Evolutionary conservation across 257 asterid species (phyloP).

Genomic region (Solanum medicagineum): DNA sequence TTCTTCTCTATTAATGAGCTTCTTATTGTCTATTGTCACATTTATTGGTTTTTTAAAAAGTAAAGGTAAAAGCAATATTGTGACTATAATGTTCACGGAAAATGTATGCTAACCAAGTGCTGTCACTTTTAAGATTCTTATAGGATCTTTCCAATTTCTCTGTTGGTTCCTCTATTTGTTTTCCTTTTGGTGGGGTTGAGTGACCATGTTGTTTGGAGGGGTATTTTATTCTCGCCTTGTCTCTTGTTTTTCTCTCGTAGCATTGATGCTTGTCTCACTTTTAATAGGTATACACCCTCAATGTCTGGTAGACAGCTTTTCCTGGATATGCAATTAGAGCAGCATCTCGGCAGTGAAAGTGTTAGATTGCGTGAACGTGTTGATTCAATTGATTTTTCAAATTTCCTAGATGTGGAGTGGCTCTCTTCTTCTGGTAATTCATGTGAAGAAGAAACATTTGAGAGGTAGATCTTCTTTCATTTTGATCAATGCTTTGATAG

Average conservation of each 20-base stretch:
- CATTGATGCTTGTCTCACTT: neutral
- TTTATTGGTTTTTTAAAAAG: neutral
- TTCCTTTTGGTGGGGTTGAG: neutral
- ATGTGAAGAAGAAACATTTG: slow-evolving; percentile 73
- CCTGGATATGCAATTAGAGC: slow-evolving; percentile 29
- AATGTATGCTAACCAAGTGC: neutral
- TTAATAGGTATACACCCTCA: slow-evolving; percentile 50
- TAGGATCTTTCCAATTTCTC: neutral
- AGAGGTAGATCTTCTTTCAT: slow-evolving; percentile 45
- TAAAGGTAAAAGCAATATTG: neutral
- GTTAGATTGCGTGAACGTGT: slow-evolving; percentile 25
- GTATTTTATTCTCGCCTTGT: neutral
- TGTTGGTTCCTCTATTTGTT: neutral
- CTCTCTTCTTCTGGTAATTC: slow-evolving; percentile 90
- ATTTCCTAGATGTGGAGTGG: slow-evolving; percentile 69
- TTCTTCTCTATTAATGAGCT: neutral
- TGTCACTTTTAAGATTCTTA: neutral
- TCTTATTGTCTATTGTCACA: neutral
- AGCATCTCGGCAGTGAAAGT: slow-evolving; percentile 27
- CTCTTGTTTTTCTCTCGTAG: neutral
- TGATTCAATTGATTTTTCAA: slow-evolving; percentile 50
- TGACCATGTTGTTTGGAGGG: neutral
- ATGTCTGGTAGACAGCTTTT: slow-evolving; percentile 46
- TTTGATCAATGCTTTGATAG: neutral
- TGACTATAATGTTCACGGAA: neutral